Evolutionary conservation across 495 filamentous ascomycete species (phyloP).

Genomic region (Penicillium canariense): DNA sequence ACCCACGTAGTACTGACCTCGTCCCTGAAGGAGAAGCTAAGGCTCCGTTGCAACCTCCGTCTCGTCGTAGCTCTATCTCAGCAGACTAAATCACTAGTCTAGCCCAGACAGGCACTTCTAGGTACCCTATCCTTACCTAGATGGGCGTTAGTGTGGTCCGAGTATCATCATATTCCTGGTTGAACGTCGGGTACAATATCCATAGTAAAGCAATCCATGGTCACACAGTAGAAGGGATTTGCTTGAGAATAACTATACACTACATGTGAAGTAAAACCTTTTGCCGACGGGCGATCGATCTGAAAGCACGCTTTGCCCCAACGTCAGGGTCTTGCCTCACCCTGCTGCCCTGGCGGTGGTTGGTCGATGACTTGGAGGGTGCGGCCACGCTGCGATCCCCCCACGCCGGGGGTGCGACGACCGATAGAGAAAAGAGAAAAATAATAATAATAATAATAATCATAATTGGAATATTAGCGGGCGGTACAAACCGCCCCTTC

Average conservation of each 20-base stretch:
- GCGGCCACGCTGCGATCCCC: background rate
- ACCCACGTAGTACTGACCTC: too few relatives aligned
- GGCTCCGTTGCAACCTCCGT: background rate
- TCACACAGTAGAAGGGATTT: background rate
- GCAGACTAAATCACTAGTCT: background rate
- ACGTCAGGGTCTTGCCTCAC: background rate
- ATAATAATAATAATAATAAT: too few relatives aligned
- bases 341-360: background rate
- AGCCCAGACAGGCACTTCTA: background rate
- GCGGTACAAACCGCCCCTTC: too few relatives aligned
- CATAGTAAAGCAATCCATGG: background rate
- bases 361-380: background rate
- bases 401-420: too few relatives aligned
- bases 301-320: background rate
- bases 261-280: background rate
- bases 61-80: background rate
- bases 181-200: background rate
- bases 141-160: too few relatives aligned
- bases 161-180: too few relatives aligned
- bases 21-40: background rate
- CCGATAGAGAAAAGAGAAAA: too few relatives aligned
- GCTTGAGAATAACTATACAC: too few relatives aligned
- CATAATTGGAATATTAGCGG: too few relatives aligned
- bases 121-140: background rate
- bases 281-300: slow-evolving; percentile 9